Evolutionary conservation across 257 asterid genomes (phyloP), one percentile per base, ranked within the genome.

Genomic region (Petunia secreta): DNA sequence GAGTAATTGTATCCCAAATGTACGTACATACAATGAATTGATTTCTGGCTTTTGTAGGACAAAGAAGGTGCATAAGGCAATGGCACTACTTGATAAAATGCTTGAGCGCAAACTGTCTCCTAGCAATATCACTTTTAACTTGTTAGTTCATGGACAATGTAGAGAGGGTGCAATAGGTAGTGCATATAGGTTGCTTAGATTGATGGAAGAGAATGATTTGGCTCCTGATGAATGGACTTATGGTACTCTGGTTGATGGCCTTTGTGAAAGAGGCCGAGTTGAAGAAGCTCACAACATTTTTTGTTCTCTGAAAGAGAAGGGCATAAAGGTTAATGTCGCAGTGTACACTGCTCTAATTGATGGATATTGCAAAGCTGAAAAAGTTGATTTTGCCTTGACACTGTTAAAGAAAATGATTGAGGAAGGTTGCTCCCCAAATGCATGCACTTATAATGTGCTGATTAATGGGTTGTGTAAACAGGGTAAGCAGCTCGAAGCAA

Each of bases 11-110:
- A 55, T 37, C 48, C 96, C 94, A 8, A 79, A 91, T 89, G 87
- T 87, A 44, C 89, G 96, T 16, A 91, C 96, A 5, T 92, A 89
- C 85, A 92, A 91, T 79, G 94, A 87, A 84, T 89, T 92, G 84
- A 91, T 92, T 10, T 89, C 82, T 75, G 97, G 97, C 41, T 88
- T 84, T 60, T 90, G 94, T 80, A 85, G 87, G 85, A 82, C 8
- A 39, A 89, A 82, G 78, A 80, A 88, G 75, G 95, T 87, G 82
- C 92, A 90, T 86, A 90, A 83, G 85, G 97, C 95, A 9, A 93
- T 93, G 97, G 74, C 84, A 57, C 80, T 91, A 76, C 92, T 91
- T 81, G 84, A 62, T 83, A 85, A 78, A 89, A 93, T 93, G 95
- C 78, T 86, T 75, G 89, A 87, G 65, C 80, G 66, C 44, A 87